phyloP scores from a whole-genome alignment of 352 stramenopile species.

The Plasmopara viticola region DNA sequence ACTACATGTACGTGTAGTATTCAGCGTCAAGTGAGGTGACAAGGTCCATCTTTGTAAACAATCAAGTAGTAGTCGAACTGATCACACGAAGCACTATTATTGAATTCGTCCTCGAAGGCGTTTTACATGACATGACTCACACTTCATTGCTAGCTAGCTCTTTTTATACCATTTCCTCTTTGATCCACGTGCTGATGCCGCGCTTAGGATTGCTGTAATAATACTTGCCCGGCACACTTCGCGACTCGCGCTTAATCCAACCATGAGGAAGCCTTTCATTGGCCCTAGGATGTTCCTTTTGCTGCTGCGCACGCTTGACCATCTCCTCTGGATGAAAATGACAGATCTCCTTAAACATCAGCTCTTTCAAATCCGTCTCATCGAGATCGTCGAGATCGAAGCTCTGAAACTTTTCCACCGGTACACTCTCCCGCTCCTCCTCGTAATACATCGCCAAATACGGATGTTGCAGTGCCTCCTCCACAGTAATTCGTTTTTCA shows the following conservation, averaged over 20 bases:
- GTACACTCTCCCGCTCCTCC: slow-evolving; percentile 54
- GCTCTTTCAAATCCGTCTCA: slow-evolving; percentile 79
- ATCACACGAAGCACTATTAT: not conserved
- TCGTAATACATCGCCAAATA: slow-evolving; percentile 92
- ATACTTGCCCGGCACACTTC: slow-evolving; percentile 80
- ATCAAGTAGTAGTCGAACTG: not conserved
- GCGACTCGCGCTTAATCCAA: slow-evolving; percentile 83
- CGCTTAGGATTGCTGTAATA: slow-evolving; percentile 89
- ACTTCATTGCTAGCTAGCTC: slow-evolving; percentile 10
- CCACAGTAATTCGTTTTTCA: slow-evolving; percentile 92
- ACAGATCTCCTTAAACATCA: slow-evolving; percentile 90
- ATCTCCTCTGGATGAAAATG: slow-evolving; percentile 86
- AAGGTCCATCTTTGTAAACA: not conserved
- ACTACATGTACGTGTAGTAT: not conserved
- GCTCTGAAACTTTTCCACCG: slow-evolving; percentile 75
- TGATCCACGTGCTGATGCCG: slow-evolving; percentile 86
- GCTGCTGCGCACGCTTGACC: slow-evolving; percentile 78
- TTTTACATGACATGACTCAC: slow-evolving; percentile 20
- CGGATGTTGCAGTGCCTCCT: slow-evolving; percentile 93
- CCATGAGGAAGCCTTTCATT: slow-evolving; percentile 71
- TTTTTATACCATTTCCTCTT: slow-evolving; percentile 73
- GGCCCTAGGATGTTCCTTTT: slow-evolving; percentile 59
- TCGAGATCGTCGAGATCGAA: slow-evolving; percentile 83
- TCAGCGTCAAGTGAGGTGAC: not conserved
- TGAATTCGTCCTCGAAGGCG: slow-evolving; percentile 12